A percentile compares a stretch with the other conserved stretches of the same genome.
These are phyloP conservation scores for Scheffersomyces coipomensis DNA, from an alignment of 805 yeast species.

Conservation along the genomic window DNA sequence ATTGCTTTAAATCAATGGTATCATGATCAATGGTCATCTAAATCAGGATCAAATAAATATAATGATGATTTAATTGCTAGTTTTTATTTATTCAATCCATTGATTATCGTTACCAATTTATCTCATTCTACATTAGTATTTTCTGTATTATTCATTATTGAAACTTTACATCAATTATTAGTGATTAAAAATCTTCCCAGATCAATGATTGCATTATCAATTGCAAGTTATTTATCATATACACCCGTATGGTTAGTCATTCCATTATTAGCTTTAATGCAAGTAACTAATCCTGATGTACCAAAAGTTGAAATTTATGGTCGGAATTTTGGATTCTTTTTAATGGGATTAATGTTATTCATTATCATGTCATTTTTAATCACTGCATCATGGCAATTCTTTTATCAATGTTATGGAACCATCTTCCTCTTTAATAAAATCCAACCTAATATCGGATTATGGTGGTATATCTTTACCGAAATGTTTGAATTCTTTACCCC, in stretches of 20 bases:
- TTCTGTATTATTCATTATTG: constrained; percentile 55
- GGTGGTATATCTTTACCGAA: constrained; percentile 99
- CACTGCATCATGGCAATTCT: constrained; percentile 25
- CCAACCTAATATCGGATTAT: constrained; percentile 87
- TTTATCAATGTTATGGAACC: constrained; percentile 48
- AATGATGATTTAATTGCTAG: constrained; percentile 52
- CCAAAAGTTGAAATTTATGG: constrained; percentile 9
- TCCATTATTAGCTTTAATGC: constrained; percentile 49
- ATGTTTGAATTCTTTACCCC: constrained; percentile 87
- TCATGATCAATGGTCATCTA: constrained; percentile 18
- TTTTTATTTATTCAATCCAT: constrained; percentile 77
- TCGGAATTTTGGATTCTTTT: constrained; percentile 17
- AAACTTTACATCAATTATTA: constrained; percentile 45
- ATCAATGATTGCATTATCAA: constrained; percentile 53
- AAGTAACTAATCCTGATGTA: constrained; percentile 11
- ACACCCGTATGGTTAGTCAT: constrained; percentile 61
- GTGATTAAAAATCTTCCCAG: constrained; percentile 35
- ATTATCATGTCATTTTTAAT: constrained; percentile 22
- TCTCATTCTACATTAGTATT: constrained; percentile 67
- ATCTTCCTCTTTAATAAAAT: constrained; percentile 63
- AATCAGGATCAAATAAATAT: constrained; percentile 18
- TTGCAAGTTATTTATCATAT: constrained; percentile 62
- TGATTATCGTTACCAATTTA: constrained; percentile 64
- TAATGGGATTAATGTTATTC: constrained; percentile 16
- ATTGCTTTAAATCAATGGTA: constrained; percentile 48